Evolutionary conservation across 1,284 basidiomycete genomes (phyloP).

Genomic region (Porphyrellus sp.): DNA sequence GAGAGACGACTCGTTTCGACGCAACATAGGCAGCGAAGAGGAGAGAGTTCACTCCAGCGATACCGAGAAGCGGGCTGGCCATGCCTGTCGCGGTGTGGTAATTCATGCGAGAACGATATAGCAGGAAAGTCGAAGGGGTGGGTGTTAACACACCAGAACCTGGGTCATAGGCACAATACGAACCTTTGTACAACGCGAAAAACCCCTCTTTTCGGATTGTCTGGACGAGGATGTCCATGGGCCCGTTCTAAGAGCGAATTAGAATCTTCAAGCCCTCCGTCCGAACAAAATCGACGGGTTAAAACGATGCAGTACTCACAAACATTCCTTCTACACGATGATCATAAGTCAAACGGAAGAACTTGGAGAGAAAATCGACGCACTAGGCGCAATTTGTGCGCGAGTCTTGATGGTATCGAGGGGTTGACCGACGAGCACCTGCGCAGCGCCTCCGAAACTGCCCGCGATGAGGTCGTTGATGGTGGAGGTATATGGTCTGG

Average conservation of each 20-base stretch:
- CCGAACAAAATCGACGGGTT: background rate
- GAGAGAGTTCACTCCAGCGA: constrained; percentile 94
- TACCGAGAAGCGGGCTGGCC: constrained; percentile 89
- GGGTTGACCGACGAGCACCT: constrained; percentile 85
- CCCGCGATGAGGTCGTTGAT: constrained; percentile 76
- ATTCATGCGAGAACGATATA: background rate
- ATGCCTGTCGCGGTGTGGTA: constrained; percentile 58
- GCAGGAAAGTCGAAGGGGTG: background rate
- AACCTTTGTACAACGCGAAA: constrained; percentile 90
- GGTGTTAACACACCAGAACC: background rate
- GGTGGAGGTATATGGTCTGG: constrained; percentile 41
- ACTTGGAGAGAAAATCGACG: constrained; percentile 14
- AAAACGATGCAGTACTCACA: constrained; percentile 48
- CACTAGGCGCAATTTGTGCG: constrained; percentile 76
- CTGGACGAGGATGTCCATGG: constrained; percentile 82
- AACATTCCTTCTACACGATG: constrained; percentile 66
- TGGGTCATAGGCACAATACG: constrained; percentile 5
- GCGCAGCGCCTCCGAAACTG: constrained; percentile 73
- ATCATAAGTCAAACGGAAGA: background rate
- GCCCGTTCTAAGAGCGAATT: constrained; percentile 65
- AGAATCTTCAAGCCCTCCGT: background rate
- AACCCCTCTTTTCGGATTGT: constrained; percentile 87
- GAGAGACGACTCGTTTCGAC: constrained; percentile 81
- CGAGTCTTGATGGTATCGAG: constrained; percentile 86
- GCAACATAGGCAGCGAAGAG: constrained; percentile 88